Base-by-base conservation (phyloP, 805 yeast species). In the Cyberlindnera veronae region DNA sequence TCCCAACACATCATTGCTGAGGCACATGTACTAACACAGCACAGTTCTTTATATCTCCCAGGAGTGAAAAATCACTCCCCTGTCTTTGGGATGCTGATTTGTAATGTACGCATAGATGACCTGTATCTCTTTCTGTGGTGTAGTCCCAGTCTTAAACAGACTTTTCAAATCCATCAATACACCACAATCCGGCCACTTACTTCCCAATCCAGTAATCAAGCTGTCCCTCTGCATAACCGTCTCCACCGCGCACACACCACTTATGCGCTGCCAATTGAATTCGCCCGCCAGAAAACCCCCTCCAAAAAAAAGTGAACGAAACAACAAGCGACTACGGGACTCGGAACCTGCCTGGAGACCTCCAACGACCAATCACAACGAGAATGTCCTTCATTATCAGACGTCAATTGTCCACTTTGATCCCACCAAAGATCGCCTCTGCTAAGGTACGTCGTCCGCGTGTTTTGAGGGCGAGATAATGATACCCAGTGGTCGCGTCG, bases 351-450 rank as follows among this genome's bases (percentile, higher is more conserved):
- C 35, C n/a, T 24, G 21, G 20, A 42, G 30, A 16, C 14, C 21
- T 24, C 22, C 17, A 6, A 10, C 28, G 29, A 11, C 3, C 10
- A 34, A 33, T 36, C 22, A 18, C 8, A 26, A 28, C 22, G 19
- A 39, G 20, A 38, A 87, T 85, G 95, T 84, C 93, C 61, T 84
- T 81, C 73, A 75, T 89, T 68, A 74, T 81, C 62, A 90, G 86
- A 82, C 90, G 99, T 74, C 83, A 83, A 58, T 77, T 91, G 67
- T 89, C 98, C 53, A 84, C 97, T 61, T 77, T 91, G 73, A 90
- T 91, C 63, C 99, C 99, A 58, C 99, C 99, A 67, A 91, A 91
- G 91, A 82, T 91, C 63, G 97, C 96, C 42, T 89, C 97, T 49
- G 93, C 96, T 34, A 77, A 82, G 69, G 91, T 84, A 77, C 58